Evolutionary conservation across 2,329 filamentous ascomycete species (phyloP), one percentile per base, ranked within the genome.

Genomic region (Pleomassaria siparia): DNA sequence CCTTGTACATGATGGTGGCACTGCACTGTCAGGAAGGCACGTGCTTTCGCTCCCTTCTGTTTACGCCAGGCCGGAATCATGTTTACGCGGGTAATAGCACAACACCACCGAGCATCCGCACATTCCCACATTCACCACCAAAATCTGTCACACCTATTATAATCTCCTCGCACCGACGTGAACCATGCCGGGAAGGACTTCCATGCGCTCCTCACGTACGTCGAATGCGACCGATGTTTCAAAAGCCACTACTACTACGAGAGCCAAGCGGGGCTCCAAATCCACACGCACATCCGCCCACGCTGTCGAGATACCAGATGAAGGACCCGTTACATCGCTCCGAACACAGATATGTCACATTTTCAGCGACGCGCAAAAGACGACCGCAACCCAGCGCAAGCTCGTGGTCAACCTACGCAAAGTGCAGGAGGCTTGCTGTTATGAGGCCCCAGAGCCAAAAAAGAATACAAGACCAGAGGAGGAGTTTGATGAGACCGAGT

Each of bases 361-460:
- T 15, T 80, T 80, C 54, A 60, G 66, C 32, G 91, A 79, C 53
- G 73, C 92, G 26, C 94, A 99, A 71, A 86, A 87, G 60, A 95
- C 89, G 1, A 95, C 88, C 0, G 90, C 91, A 1, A 89, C 89
- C 2, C 94, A 99, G 69, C 80, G 92, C 50, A 97, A 97, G 67
- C 80, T 96, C 0, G 87, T 88, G 3, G 88, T 96, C 50, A 91
- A 85, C 41, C 75, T 99, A 51, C 85, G 92, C 54, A 96, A 96
- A 72, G 81, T 96, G 35, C 92, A 97, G 63, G 92, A 96, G 67
- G 79, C 86, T 29, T 96, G 90, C 74, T 82, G 78, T 54, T 82
- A 80, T 43, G 80, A 84, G 51, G 73, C 74, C 1, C 70, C 72
- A 29, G 71, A 71, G 20, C 72, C 73, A 21, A 82, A 79, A 53